These are phyloP conservation scores for Tulasnella sp. DNA, from an alignment of 768 basidiomycete species.

Conservation along the genomic window DNA sequence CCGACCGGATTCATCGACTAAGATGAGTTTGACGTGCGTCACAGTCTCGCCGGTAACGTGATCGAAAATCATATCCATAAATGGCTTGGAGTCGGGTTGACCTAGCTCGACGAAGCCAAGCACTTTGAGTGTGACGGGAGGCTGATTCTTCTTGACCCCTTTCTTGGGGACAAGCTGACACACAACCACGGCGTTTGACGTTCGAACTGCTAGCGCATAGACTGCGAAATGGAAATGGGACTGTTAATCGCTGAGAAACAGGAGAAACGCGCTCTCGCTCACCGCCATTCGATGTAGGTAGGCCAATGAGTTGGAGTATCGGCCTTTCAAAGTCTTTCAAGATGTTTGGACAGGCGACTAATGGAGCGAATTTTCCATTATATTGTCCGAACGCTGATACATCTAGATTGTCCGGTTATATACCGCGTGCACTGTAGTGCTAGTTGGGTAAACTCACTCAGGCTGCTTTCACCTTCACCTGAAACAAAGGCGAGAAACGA, in stretches of 20 bases:
- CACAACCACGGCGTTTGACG: not conserved
- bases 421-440: not conserved
- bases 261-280: not conserved
- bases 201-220: not conserved
- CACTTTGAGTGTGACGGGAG: not conserved
- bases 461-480: not conserved
- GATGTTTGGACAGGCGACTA: not conserved
- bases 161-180: not conserved
- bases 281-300: not conserved
- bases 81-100: not conserved
- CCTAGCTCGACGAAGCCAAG: not conserved
- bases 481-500: conserved; percentile 8
- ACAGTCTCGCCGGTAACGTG: not conserved
- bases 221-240: not conserved
- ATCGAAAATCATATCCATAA: not conserved
- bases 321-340: conserved; percentile 13
- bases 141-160: not conserved
- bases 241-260: not conserved
- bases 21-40: not conserved
- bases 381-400: not conserved
- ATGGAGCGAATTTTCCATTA: not conserved
- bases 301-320: not conserved
- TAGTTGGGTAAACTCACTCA: not conserved
- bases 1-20: not conserved
- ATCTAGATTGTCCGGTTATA: not conserved